These are phyloP conservation scores for Capillidium heterosporum DNA, from an alignment of 371 early-diverging fungal genomes.

Conservation along the genomic window DNA sequence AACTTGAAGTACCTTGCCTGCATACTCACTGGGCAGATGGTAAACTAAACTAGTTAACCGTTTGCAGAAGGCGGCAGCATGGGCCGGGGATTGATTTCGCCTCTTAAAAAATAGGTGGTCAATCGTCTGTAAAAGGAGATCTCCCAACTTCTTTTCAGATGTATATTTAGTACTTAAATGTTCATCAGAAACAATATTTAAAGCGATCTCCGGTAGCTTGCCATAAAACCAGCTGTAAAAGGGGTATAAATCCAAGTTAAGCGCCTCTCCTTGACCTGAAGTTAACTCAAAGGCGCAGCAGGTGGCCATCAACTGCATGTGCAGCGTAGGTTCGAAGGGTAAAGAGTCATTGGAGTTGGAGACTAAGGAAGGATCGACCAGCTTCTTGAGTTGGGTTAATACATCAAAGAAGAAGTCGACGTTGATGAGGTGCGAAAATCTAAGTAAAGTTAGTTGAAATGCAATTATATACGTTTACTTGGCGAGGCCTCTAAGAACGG, in stretches of 20 bases:
- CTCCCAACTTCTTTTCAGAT: conserved; percentile 28
- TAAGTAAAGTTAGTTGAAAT: conserved; percentile 7
- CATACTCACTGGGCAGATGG: conserved; percentile 45
- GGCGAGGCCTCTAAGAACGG: conserved; percentile 77
- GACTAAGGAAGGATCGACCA: conserved; percentile 21
- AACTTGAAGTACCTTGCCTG: conserved; percentile 17
- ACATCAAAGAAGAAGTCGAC: conserved; percentile 89
- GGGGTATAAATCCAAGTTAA: conserved; percentile 72
- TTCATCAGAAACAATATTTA: conserved; percentile 16
- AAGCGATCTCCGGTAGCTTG: conserved; percentile 44
- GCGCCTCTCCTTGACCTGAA: conserved; percentile 68
- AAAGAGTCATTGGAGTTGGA: conserved; percentile 14
- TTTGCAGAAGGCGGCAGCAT: conserved; percentile 40
- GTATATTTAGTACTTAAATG: conserved; percentile 9
- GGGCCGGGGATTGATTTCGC: too few relatives aligned
- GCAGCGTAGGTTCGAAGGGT: conserved; percentile 16
- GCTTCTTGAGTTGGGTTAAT: conserved; percentile 54
- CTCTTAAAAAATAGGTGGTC: conserved; percentile 33
- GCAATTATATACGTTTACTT: conserved; percentile 20
- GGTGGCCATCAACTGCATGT: conserved; percentile 59
- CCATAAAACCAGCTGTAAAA: conserved; percentile 66
- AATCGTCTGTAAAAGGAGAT: not conserved
- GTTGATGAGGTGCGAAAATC: conserved; percentile 82
- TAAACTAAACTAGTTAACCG: conserved; percentile 24
- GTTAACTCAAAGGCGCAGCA: conserved; percentile 71